Percentiles rank a stretch among this genome's conserved stretches.
Evolutionary conservation across 371 early-diverging fungal species (phyloP).

Genomic region (Mucor plumbeus): DNA sequence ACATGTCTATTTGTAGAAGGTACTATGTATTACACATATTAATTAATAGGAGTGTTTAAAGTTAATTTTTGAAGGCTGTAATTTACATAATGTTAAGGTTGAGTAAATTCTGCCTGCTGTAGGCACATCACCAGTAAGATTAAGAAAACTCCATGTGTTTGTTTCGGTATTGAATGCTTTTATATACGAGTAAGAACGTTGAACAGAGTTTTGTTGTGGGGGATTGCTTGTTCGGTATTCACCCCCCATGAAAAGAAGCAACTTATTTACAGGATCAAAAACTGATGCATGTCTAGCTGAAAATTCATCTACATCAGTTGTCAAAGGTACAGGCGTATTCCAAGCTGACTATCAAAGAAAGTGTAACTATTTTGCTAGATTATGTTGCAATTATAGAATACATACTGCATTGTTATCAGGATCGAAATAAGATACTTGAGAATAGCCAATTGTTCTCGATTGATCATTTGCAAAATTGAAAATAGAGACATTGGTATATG

Average conservation of each 20-base stretch:
- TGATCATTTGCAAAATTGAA: neutral
- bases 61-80: too few species aligned
- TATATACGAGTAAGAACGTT: neutral
- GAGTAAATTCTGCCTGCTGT: neutral
- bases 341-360: neutral
- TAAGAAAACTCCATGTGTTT: neutral
- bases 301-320: neutral
- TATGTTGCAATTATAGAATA: neutral
- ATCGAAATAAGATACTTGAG: slow-evolving; percentile 6
- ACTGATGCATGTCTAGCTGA: neutral
- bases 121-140: slow-evolving; percentile 6
- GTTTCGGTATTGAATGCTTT: neutral
- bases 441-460: slow-evolving; percentile 12
- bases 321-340: neutral
- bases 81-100: slow-evolving; percentile 4
- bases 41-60: neutral
- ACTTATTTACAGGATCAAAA: neutral
- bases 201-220: neutral
- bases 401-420: neutral
- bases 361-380: neutral
- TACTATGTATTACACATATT: neutral
- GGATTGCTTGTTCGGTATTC: neutral
- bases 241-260: slow-evolving; percentile 8
- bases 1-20: slow-evolving; percentile 8
- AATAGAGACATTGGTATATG: neutral